phyloP scores from a whole-genome alignment of 148 eudicot species.

The Polygonum maritimum region DNA sequence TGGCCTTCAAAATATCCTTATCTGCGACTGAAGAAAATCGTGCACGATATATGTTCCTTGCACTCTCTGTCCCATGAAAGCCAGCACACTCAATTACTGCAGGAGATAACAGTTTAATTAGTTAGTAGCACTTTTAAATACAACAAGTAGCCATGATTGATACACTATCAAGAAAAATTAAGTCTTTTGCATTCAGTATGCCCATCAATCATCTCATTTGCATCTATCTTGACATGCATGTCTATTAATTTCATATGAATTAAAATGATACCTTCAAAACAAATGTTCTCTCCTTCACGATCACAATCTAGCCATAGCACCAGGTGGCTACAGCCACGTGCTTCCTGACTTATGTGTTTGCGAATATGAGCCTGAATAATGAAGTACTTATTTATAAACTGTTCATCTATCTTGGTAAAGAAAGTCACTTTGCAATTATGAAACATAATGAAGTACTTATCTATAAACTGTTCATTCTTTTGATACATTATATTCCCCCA shows the following conservation, averaged over 20 bases:
- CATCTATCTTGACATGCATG: not conserved
- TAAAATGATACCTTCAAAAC: slow-evolving; percentile 73
- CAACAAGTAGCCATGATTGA: not conserved
- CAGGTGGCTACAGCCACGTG: slow-evolving; percentile 76
- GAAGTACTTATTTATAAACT: no score
- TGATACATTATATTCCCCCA: not conserved
- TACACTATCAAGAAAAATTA: not conserved
- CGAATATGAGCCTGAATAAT: slow-evolving; percentile 67
- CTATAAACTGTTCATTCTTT: not conserved
- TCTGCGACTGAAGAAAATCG: slow-evolving; percentile 89
- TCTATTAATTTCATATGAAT: not conserved
- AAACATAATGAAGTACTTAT: not conserved
- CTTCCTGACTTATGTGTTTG: slow-evolving; percentile 87
- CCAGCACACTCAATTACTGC: slow-evolving; percentile 88
- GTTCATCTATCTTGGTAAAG: not conserved
- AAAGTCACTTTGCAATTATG: not conserved
- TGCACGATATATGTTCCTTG: slow-evolving; percentile 63
- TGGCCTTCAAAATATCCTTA: slow-evolving; percentile 70
- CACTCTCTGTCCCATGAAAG: slow-evolving; percentile 41
- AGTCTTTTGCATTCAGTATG: not conserved
- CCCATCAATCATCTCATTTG: slow-evolving; percentile 3
- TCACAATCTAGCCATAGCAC: slow-evolving; percentile 97
- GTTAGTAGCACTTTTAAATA: not conserved
- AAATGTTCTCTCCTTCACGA: slow-evolving; percentile 95
- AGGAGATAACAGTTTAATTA: slow-evolving; percentile 7